A percentile compares a stretch with the other conserved stretches of the same genome.
phyloP scores from a whole-genome alignment of 2,329 filamentous ascomycete genomes.

The Fusarium euwallaceae region DNA sequence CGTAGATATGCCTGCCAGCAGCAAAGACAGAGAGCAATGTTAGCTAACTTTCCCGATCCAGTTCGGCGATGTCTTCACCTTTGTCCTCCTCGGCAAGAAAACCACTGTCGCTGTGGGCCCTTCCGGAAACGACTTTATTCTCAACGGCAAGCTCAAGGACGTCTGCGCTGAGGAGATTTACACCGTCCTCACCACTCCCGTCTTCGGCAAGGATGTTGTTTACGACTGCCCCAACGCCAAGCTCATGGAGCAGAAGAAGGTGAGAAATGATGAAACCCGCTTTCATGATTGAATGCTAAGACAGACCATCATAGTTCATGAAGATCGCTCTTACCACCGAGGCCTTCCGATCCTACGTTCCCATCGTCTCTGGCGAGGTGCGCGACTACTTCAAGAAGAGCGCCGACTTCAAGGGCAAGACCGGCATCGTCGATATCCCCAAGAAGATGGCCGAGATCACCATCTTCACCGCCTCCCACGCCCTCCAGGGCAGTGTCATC shows the following conservation, averaged over 20 bases:
- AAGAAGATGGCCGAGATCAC: conserved; percentile 87
- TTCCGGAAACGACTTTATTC: conserved; percentile 88
- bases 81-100: conserved; percentile 88
- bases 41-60: conserved; percentile 50
- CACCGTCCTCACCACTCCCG: conserved; percentile 77
- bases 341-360: conserved; percentile 81
- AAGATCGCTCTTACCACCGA: conserved; percentile 83
- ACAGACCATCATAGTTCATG: conserved; percentile 71
- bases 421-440: conserved; percentile 78
- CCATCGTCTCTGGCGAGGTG: conserved; percentile 82
- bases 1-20: background rate
- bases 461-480: conserved; percentile 89
- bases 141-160: conserved; percentile 91
- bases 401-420: conserved; percentile 74
- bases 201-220: conserved; percentile 87
- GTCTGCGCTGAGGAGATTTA: conserved; percentile 94
- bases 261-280: conserved; percentile 52
- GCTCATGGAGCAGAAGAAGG: conserved; percentile 97
- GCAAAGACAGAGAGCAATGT: background rate
- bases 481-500: conserved; percentile 86
- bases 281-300: conserved; percentile 28
- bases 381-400: conserved; percentile 78
- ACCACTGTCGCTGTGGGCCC: conserved; percentile 88
- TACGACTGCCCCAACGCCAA: conserved; percentile 93
- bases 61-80: conserved; percentile 93